phyloP scores from a whole-genome alignment of 2,329 filamentous ascomycete genomes.

The Colletotrichum echinochloae region DNA sequence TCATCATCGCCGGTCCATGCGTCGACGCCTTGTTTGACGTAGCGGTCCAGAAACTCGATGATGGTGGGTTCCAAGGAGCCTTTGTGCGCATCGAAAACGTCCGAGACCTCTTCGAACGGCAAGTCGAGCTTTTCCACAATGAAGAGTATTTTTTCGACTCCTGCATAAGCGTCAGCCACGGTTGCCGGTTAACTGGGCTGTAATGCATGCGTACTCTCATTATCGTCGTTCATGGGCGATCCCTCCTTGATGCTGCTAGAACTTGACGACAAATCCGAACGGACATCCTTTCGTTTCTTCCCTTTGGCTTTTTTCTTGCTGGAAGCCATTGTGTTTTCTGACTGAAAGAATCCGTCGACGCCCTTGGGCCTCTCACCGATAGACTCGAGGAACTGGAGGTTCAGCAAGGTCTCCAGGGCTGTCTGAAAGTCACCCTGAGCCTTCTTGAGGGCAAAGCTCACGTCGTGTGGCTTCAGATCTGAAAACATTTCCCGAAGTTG shows the following conservation, averaged over 20 bases:
- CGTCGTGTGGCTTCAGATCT: constrained; percentile 72
- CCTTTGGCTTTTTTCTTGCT: constrained; percentile 48
- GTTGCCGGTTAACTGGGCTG: too few relatives aligned
- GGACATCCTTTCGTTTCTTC: constrained; percentile 49
- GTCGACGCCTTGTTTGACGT: constrained; percentile 51
- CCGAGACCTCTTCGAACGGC: constrained; percentile 54
- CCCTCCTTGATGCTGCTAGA: constrained; percentile 33
- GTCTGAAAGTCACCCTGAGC: constrained; percentile 73
- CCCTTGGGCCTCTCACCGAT: constrained; percentile 74
- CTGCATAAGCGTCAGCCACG: constrained; percentile 41
- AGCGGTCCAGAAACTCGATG: constrained; percentile 57
- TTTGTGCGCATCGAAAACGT: constrained; percentile 54
- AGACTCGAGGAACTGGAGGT: constrained; percentile 81
- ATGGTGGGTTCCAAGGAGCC: constrained; percentile 56
- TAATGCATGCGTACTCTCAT: constrained; percentile 25
- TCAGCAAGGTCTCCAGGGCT: constrained; percentile 85
- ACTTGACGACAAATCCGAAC: constrained; percentile 31
- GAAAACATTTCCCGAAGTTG: constrained; percentile 79
- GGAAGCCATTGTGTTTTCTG: constrained; percentile 54
- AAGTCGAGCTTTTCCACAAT: constrained; percentile 59
- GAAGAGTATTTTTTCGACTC: constrained; percentile 56
- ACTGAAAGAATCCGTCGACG: constrained; percentile 82
- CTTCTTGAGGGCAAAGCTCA: constrained; percentile 76
- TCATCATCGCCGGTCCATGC: constrained; percentile 45
- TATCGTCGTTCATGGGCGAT: constrained; percentile 23